Percentiles rank a stretch among this genome's conserved stretches.
Conservation (phyloP, 1,284 basidiomycete species). For the Takashimella tepidaria region DNA sequence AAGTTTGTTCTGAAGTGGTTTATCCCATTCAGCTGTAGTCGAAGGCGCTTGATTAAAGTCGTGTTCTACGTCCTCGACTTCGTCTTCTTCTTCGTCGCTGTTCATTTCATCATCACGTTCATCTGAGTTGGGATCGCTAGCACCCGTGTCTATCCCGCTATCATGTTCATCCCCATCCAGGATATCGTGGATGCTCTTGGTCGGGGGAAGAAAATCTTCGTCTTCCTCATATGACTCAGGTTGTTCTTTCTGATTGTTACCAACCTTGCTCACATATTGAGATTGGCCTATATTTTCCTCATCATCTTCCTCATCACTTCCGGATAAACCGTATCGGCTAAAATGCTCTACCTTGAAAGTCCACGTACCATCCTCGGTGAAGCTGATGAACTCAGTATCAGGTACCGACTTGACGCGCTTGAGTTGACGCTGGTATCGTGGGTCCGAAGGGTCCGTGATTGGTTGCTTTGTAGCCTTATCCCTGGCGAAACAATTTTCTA, state of each 20-base stretch:
- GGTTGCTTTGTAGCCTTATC: slow-evolving; percentile 90
- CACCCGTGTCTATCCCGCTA: slow-evolving; percentile 23
- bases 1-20: slow-evolving; percentile 41
- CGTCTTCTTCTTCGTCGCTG: slow-evolving; percentile 11
- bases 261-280: neutral
- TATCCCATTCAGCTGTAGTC: slow-evolving; percentile 15
- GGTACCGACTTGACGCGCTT: slow-evolving; percentile 79
- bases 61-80: slow-evolving; percentile 16
- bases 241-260: neutral
- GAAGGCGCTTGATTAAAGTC: slow-evolving; percentile 1
- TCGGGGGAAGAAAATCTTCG: slow-evolving; percentile 38
- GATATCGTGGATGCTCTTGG: slow-evolving; percentile 32
- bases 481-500: slow-evolving; percentile 79
- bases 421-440: slow-evolving; percentile 68
- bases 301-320: slow-evolving; percentile 39
- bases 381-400: slow-evolving; percentile 78
- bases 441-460: slow-evolving; percentile 74
- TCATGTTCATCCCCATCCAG: slow-evolving; percentile 20
- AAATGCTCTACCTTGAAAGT: slow-evolving; percentile 93
- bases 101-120: slow-evolving; percentile 34
- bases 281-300: slow-evolving; percentile 17
- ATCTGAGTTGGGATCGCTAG: slow-evolving; percentile 11
- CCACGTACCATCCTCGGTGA: slow-evolving; percentile 79
- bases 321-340: slow-evolving; percentile 48
- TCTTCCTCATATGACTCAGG: slow-evolving; percentile 16